Evolutionary conservation across 345 rosid species (phyloP), one percentile per base, ranked within the genome.

Genomic region (Moricandia arvensis): DNA sequence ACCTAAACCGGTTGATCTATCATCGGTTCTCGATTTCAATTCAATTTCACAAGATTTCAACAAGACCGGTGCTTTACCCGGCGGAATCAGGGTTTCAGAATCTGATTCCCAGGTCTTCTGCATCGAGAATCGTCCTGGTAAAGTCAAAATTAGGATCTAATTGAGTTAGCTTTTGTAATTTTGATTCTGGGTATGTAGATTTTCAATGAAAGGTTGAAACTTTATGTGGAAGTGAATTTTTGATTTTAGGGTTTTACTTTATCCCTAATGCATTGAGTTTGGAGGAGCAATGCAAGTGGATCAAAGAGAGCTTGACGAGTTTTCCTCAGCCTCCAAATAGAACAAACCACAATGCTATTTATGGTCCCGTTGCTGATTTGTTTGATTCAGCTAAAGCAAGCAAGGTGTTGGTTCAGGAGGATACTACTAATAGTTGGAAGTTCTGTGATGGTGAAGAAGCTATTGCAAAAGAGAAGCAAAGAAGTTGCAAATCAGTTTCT

Each of bases 301-400:
- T 88, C 66, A 85, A 84, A 81, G 93, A 90, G 86, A 87, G 96
- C 68, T 87, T 92, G 70, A 82, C 41, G 13, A 83, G 71, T 66
- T 95, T 92, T 63, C 93, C 89, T 0, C 97, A 92, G 78, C 99
- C 97, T 66, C 97, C 93, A 0, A 95, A 95, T 65, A 87, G 97
- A 83, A 92, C 97, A 4, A 90, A 95, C 63, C 97, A 92, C 79
- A 89, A 89, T 84, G 96, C 90, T 0, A 77, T 89, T 12, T 88
- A 92, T 51, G 97, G 99, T 68, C 91, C 96, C 8, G 75, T 90
- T 72, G 45, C 68, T 73, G 87, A 90, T 76, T 80, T 89, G 73
- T 90, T 90, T 75, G 58, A 29, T 13, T 87, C 93, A 1, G 90
- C 87, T n/a, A 80, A 79, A 53, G 83, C 80, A 58, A 75, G 85